Evolutionary conservation across 495 filamentous ascomycete genomes (phyloP).

Genomic region (Aspergillus haitiensis): DNA sequence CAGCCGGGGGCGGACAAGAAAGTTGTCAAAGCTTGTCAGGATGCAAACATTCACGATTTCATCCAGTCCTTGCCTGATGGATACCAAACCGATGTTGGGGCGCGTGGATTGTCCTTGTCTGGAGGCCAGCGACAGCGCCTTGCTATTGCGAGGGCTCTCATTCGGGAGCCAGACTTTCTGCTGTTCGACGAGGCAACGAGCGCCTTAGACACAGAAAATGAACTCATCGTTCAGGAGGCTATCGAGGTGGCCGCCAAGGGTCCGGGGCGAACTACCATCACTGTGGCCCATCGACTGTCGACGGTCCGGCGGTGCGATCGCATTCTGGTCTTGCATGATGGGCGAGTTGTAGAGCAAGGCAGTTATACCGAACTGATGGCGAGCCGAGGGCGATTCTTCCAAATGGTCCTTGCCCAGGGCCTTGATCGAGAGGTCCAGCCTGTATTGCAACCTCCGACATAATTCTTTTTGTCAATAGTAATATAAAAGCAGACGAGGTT

Average conservation of each 20-base stretch:
- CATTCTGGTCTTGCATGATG: neutral
- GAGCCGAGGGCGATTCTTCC: neutral
- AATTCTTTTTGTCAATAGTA: no score
- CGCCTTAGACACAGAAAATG: conserved; percentile 57
- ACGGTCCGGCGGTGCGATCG: neutral
- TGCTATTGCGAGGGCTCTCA: conserved; percentile 50
- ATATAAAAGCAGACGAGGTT: no score
- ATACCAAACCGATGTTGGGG: conserved; percentile 28
- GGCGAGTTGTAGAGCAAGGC: neutral
- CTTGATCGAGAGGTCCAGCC: neutral
- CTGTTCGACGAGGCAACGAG: conserved; percentile 60
- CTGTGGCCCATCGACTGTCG: conserved; percentile 35
- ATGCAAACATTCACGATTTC: conserved; percentile 37
- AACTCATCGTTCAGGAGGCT: conserved; percentile 38
- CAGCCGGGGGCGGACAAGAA: conserved; percentile 1
- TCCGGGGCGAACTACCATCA: conserved; percentile 35
- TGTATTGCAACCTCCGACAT: no score
- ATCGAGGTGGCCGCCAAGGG: conserved; percentile 36
- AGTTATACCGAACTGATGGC: neutral
- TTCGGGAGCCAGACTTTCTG: conserved; percentile 45
- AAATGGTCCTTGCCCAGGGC: neutral
- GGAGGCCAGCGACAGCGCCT: conserved; percentile 54
- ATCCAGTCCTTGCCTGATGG: conserved; percentile 35
- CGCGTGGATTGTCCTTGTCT: conserved; percentile 24
- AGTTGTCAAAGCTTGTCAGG: conserved; percentile 29